Evolutionary conservation across 306 rosid species (phyloP), one percentile per base, ranked within the genome.

Genomic region (Lithocarpus polystachyus): DNA sequence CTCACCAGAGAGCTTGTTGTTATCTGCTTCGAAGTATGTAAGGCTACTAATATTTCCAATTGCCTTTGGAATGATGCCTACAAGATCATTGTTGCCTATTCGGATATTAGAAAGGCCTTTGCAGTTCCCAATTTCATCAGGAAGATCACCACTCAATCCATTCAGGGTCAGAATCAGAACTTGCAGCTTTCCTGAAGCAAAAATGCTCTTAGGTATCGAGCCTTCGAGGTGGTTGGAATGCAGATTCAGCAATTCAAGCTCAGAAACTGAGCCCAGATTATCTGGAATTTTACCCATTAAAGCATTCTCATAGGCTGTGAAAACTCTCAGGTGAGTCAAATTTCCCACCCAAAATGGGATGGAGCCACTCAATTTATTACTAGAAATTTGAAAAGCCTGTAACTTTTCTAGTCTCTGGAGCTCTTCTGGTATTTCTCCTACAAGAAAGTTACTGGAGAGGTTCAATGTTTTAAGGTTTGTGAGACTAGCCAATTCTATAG

Each of bases 21-120:
- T 84, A 77, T 96, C 96, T 1, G 94, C 99, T 86, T 96, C 99
- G 78, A 96, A 96, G 91, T 96, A 96, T 37, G 99, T 92, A 35
- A 96, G 96, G 87, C 99, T 84, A 82, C 93, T 96, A 73, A 93
- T 83, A 82, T 93, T 93, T 73, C 98, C 98, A 74, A 89, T 88
- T 24, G 89, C 61, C 20, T 67, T 81, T 33, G 93, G 92, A 80
- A 89, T 68, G 77, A 56, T 65, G n/a, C 92, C 92, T 56, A 73
- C 54, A 28, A 89, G 86, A 56, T 75, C 61, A 60, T 89, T 89
- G 81, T 89, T 84, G 24, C 92, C 92, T 3, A 89, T 86, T 56
- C 92, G 86, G 31, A 89, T 10, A 26, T 80, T 86, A 1, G 90
- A 86, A 72, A 89, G 87, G 68, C 82, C 73, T 56, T 83, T 61